phyloP scores from a whole-genome alignment of 768 basidiomycete species.

The Mycena polygramma region DNA sequence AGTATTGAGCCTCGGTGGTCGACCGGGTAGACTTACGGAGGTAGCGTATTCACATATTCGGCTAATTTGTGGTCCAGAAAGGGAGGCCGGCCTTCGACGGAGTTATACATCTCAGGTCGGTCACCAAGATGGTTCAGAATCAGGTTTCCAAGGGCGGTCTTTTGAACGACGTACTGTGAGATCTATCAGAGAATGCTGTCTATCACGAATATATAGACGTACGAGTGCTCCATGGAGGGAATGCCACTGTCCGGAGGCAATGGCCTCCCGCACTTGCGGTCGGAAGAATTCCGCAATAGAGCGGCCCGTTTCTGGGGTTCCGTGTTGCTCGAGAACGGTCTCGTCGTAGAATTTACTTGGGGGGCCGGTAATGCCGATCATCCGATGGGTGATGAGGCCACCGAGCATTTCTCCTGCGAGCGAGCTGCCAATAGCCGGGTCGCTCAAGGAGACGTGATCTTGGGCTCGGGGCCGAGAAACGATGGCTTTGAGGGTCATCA shows the following conservation, averaged over 20 bases:
- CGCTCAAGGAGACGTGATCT: conserved; percentile 16
- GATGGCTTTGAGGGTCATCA: conserved; percentile 2
- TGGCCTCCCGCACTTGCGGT: conserved; percentile 11
- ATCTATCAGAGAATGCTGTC: not conserved
- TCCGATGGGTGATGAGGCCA: conserved; percentile 8
- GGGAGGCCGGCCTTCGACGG: conserved; percentile 10
- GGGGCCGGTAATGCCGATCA: conserved; percentile 7
- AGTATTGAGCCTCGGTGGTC: not conserved
- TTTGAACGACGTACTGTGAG: conserved; percentile 8
- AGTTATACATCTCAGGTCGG: conserved; percentile 19
- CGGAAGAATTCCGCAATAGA: conserved; percentile 20
- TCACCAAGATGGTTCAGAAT: conserved; percentile 21
- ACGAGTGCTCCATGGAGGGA: conserved; percentile 17
- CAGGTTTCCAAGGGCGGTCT: conserved; percentile 11
- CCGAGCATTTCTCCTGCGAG: not conserved
- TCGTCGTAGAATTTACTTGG: not conserved
- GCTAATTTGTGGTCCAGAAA: conserved; percentile 23
- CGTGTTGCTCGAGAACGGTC: not conserved
- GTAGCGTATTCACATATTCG: conserved; percentile 18
- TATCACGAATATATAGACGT: not conserved
- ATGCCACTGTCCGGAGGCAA: conserved; percentile 17
- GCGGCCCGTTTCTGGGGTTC: not conserved
- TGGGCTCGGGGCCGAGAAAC: conserved; percentile 1
- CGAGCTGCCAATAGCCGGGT: not conserved
- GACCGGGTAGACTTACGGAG: conserved; percentile 1